Base-by-base conservation (phyloP, 768 basidiomycete genomes). In the Termitomyces sp. region DNA sequence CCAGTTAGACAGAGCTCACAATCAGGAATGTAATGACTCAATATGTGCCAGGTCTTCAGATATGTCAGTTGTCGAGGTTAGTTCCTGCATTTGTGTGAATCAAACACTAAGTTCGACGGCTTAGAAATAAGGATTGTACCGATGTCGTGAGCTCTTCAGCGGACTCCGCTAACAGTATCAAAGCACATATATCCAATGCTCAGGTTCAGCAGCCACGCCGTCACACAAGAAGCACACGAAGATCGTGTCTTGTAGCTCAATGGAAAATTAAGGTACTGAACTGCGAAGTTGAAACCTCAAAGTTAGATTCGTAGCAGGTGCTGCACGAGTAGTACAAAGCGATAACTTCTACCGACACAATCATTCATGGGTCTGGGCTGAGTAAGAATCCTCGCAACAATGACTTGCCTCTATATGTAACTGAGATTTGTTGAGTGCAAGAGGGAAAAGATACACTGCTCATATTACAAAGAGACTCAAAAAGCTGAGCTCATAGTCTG, bases 401-500 rank as follows among this genome's bases (percentile, higher is more conserved):
- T 40, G 18, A 28, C 38, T 53, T 53, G 40, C 10, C 40, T 28
- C 28, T 49, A 33, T 32, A 54, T 32, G 12, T 30, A 22, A 26
- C 26, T 47, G 36, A 10, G 36, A 6, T 28, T 36, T 56, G 54
- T 24, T 9, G 20, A 22, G 14, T 10, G 33, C n/a, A n/a, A 18
- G 36, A 7, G 33, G 33, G 14, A 2, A 54, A 35, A 16, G n/a
- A 38, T 26, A 24, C 43, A 24, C 42, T 45, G 32, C 16, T 32
- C 18, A 9, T 44, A 43, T 7, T 18, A 7, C 20, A 16, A 10
- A 16, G 42, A 35, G 10, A 9, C 20, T 53, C 30, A 58, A 7
- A 53, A 46, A 9, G 61, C 12, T 12, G 56, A 48, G 6, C 57
- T 36, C 0, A 60, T 56, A 18, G 53, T 52, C 64, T 67, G 71